These are phyloP conservation scores for Pseudogymnoascus sp. DNA, from an alignment of 2,329 filamentous ascomycete genomes.

Conservation along the genomic window DNA sequence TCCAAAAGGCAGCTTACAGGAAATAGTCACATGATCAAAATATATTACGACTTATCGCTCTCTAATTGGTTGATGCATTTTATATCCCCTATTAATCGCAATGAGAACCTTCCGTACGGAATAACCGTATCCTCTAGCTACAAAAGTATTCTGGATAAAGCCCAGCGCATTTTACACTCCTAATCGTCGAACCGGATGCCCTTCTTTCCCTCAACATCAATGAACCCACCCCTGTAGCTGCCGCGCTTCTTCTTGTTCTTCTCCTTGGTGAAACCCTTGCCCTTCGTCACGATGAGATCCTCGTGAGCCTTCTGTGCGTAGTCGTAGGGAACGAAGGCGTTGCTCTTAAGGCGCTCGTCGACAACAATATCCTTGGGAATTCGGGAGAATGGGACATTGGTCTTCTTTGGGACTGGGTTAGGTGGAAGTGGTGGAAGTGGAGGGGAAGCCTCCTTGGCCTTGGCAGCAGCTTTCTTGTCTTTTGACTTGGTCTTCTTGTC, in stretches of 20 bases:
- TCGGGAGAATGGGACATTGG: conserved; percentile 67
- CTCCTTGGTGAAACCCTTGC: conserved; percentile 98
- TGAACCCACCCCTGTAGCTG: conserved; percentile 79
- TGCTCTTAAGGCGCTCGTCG: conserved; percentile 64
- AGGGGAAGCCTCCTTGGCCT: conserved; percentile 25
- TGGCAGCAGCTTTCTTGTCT: conserved; percentile 15
- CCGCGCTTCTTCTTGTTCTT: conserved; percentile 98
- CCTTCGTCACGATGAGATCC: conserved; percentile 82
- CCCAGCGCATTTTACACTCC: conserved; percentile 1
- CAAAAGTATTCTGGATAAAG: conserved; percentile 2
- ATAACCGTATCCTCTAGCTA: not conserved
- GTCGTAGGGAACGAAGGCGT: conserved; percentile 74
- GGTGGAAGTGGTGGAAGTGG: conserved; percentile 25
- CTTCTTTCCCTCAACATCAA: conserved; percentile 75
- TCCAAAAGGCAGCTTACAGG: not conserved
- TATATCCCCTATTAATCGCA: conserved; percentile 3
- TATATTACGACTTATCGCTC: not conserved
- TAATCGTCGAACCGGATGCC: conserved; percentile 94
- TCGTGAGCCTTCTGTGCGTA: conserved; percentile 86
- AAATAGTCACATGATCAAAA: not conserved
- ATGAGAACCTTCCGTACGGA: not conserved
- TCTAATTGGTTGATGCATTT: conserved; percentile 4
- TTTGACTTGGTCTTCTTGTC: conserved; percentile 16
- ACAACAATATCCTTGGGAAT: conserved; percentile 63
- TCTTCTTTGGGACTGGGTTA: conserved; percentile 37